Base-by-base conservation (phyloP, 306 rosid genomes). In the Urtica urens region DNA sequence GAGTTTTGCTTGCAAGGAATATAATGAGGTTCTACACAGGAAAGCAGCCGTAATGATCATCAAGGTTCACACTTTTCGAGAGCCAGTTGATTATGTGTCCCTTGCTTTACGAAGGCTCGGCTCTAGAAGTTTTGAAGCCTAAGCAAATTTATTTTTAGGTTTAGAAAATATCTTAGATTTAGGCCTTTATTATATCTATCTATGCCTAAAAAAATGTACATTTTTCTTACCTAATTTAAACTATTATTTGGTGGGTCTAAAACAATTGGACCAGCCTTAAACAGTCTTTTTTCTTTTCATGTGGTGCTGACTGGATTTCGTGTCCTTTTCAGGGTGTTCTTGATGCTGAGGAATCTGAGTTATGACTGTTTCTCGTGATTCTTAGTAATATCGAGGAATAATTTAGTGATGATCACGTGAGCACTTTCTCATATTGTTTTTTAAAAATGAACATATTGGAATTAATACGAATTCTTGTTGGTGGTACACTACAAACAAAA, bases 1-100 rank as follows among this genome's bases (percentile, higher is more conserved):
- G 93, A 81, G 82, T 70, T 78, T 81, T 69, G 84, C 79, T 31
- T 84, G 95, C 57, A 76, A 59, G 0, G 90, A 75, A 48, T 79
- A 84, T 68, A 90, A 79, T 26, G 97, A 84, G 62, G 92, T 74
- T 59, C 53, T 88, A 46, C 93, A 81, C 80, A 90, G 77, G 81
- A 77, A 79, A 57, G 86, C 95, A 9, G 95, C 92, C 55, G 73
- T 79, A 59, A 74, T 77, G 76, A 74, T 90, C 38, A 68, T 88
- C 23, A 72, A 84, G 97, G 95, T 88, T 46, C 34, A 24, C 4
- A 42, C 53, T 43, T 38, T 38, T n/a, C n/a, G n/a, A 72, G 23
- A 54, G 15, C 69, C 31, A 27, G 23, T 51, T 26, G 62, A 47
- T 48, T 67, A 55, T 43, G 8, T 35, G 10, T 35, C n/a, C 40